Percentiles rank a stretch among this genome's conserved stretches.
Conservation (phyloP, 2,329 filamentous ascomycete species). For the Geoglossum cookeanum region DNA sequence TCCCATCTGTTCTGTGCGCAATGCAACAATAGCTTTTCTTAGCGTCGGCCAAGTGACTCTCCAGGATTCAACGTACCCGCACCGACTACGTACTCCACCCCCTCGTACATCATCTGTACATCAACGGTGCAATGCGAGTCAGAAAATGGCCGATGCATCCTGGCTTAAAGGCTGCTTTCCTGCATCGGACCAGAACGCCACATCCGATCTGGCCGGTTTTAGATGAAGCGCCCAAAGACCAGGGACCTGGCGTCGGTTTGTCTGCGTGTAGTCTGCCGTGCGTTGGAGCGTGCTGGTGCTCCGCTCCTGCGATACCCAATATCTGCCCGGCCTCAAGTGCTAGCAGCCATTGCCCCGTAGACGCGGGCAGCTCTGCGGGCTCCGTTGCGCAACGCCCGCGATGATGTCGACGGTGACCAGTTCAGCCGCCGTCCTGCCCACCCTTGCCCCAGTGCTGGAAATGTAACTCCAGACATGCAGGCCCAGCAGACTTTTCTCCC, state of each 20-base stretch:
- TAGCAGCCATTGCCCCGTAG: not conserved
- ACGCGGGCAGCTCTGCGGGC: too few relatives aligned
- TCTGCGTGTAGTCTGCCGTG: not conserved
- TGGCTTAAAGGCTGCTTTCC: not conserved
- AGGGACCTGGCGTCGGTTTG: not conserved
- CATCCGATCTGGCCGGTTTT: not conserved
- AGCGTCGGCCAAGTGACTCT: not conserved
- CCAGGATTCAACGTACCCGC: not conserved
- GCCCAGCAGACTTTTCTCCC: not conserved
- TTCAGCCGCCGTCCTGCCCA: not conserved
- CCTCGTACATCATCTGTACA: not conserved
- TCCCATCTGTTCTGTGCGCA: not conserved
- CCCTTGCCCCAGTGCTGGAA: not conserved
- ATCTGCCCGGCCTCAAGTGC: too few relatives aligned
- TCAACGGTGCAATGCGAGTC: not conserved
- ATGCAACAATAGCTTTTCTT: not conserved
- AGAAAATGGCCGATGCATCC: not conserved
- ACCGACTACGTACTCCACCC: too few relatives aligned
- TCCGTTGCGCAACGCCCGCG: too few relatives aligned
- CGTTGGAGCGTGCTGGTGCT: not conserved
- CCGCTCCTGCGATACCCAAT: not conserved
- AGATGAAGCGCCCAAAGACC: not conserved
- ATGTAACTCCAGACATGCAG: not conserved
- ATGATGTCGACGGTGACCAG: not conserved
- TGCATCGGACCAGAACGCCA: not conserved